Conservation (phyloP, 2,329 filamentous ascomycete genomes). For the Ophiostoma australiae region DNA sequence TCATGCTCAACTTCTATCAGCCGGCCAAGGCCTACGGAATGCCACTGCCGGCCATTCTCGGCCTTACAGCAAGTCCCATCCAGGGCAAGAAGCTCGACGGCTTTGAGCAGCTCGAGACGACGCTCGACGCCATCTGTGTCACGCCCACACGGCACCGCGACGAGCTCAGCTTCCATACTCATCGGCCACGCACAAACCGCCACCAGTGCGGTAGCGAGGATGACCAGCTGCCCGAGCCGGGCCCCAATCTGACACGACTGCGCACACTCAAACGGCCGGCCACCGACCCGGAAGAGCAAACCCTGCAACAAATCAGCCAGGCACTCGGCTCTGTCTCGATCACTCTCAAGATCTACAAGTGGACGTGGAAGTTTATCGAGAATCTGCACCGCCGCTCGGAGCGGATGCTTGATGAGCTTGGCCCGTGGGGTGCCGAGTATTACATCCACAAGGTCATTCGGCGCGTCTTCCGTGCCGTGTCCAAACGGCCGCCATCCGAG, state of each 20-base stretch:
- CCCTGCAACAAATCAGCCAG: neutral
- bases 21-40: constrained; percentile 38
- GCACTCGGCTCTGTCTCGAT: too few relatives aligned
- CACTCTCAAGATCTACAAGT: neutral
- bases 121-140: constrained; percentile 63
- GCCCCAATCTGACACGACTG: constrained; percentile 42
- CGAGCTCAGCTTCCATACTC: constrained; percentile 64
- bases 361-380: constrained; percentile 45
- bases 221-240: neutral
- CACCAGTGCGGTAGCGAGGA: constrained; percentile 38
- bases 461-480: constrained; percentile 22
- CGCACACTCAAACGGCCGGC: neutral
- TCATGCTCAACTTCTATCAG: constrained; percentile 71
- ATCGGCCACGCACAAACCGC: constrained; percentile 54
- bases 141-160: constrained; percentile 64
- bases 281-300: neutral
- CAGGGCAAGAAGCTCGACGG: constrained; percentile 53
- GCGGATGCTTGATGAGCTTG: constrained; percentile 54
- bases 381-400: constrained; percentile 47
- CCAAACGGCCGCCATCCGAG: neutral
- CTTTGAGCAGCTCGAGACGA: constrained; percentile 60
- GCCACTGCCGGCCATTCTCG: constrained; percentile 62
- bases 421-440: constrained; percentile 63
- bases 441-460: constrained; percentile 53
- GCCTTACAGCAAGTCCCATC: constrained; percentile 75